These are phyloP conservation scores for Teunomyces pallodes DNA, from an alignment of 805 yeast species.

Conservation along the genomic window DNA sequence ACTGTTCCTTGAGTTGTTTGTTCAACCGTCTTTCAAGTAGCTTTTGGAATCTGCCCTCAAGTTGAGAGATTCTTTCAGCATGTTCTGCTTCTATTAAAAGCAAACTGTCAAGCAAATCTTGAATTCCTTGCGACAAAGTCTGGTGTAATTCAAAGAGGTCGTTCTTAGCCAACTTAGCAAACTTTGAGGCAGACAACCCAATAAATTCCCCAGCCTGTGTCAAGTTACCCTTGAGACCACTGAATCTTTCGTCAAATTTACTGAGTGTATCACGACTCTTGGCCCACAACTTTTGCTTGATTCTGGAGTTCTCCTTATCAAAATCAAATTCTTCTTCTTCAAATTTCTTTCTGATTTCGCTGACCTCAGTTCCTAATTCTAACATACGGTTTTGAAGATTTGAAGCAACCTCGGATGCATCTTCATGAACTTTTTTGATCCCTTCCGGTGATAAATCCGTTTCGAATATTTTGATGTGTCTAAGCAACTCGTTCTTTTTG, in stretches of 20 bases:
- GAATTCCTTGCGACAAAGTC: slow-evolving; percentile 22
- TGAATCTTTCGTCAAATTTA: slow-evolving; percentile 26
- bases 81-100: slow-evolving; percentile 29
- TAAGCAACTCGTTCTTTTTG: slow-evolving; percentile 23
- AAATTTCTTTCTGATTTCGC: slow-evolving; percentile 41
- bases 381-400: slow-evolving; percentile 44
- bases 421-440: slow-evolving; percentile 42
- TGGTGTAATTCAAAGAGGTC: slow-evolving; percentile 27
- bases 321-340: slow-evolving; percentile 48
- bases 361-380: slow-evolving; percentile 45
- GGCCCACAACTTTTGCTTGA: slow-evolving; percentile 23
- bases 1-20: slow-evolving; percentile 31
- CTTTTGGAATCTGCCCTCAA: slow-evolving; percentile 26
- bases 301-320: slow-evolving; percentile 48
- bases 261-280: slow-evolving; percentile 19
- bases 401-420: slow-evolving; percentile 41
- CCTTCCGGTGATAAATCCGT: slow-evolving; percentile 48
- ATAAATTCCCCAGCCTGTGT: slow-evolving; percentile 25
- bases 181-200: slow-evolving; percentile 16
- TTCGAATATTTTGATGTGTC: slow-evolving; percentile 39
- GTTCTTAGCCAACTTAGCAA: slow-evolving; percentile 19
- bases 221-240: slow-evolving; percentile 25
- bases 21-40: slow-evolving; percentile 30
- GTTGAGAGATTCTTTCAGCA: slow-evolving; percentile 23
- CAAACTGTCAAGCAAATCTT: slow-evolving; percentile 29